A percentile compares a stretch with the other conserved stretches of the same genome.
phyloP scores from a whole-genome alignment of 1,284 basidiomycete species.

The Ganoderma resinaceum region DNA sequence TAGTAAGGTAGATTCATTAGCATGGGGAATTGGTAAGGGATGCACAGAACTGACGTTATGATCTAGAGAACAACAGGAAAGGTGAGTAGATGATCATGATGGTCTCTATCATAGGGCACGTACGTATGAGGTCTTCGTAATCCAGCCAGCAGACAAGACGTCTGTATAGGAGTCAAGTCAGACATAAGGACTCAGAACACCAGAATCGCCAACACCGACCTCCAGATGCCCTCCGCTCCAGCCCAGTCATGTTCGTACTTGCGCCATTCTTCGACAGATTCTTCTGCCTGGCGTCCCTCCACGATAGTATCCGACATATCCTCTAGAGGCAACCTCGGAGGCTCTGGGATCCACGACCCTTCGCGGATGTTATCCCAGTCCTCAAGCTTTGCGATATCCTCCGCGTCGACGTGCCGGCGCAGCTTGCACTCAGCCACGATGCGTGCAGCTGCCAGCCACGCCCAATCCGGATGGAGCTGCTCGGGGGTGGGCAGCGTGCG shows the following conservation, averaged over 20 bases:
- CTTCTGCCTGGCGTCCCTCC: not conserved
- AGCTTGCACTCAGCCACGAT: constrained; percentile 39
- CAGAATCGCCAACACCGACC: constrained; percentile 41
- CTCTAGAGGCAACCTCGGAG: not conserved
- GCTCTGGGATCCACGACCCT: constrained; percentile 45
- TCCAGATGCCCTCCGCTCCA: constrained; percentile 60
- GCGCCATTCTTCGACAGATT: constrained; percentile 19
- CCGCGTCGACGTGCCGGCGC: constrained; percentile 27
- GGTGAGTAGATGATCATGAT: not conserved
- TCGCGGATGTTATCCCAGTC: constrained; percentile 46
- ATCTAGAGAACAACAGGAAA: constrained; percentile 32
- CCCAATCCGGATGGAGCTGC: constrained; percentile 39
- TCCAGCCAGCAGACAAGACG: constrained; percentile 66
- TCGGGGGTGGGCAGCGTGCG: constrained; percentile 13
- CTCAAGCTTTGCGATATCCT: constrained; percentile 38
- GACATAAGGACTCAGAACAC: not conserved
- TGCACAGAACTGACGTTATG: constrained; percentile 43
- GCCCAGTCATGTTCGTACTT: constrained; percentile 65
- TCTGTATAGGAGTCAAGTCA: constrained; percentile 37
- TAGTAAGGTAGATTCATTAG: not conserved
- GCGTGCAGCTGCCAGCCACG: constrained; percentile 39
- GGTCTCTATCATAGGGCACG: constrained; percentile 25
- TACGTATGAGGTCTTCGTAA: constrained; percentile 59
- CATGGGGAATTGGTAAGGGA: not conserved
- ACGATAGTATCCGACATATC: not conserved